Evolutionary conservation across 129 eudicot species (phyloP).

Genomic region (Rutidosis leptorrhynchoides): DNA sequence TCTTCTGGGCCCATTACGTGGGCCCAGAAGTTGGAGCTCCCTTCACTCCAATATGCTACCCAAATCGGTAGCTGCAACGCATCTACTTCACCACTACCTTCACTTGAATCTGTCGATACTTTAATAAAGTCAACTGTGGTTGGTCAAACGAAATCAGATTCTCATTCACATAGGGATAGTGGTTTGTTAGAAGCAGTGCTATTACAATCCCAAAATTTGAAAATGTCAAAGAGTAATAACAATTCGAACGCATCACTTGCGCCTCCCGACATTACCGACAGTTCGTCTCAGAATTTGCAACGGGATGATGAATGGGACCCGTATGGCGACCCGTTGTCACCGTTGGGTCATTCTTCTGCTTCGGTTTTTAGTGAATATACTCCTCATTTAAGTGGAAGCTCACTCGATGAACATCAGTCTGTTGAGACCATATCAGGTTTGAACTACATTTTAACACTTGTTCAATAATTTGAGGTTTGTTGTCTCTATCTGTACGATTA

Average conservation of each 20-base stretch:
- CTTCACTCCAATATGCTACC: slow-evolving; percentile 92
- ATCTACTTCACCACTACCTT: slow-evolving; percentile 74
- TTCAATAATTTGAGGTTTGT: too few species aligned
- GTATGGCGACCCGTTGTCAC: slow-evolving; percentile 63
- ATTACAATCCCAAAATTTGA: slow-evolving; percentile 56
- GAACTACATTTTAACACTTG: too few species aligned
- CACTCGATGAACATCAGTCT: slow-evolving; percentile 62
- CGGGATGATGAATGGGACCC: slow-evolving; percentile 53
- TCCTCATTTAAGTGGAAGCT: slow-evolving; percentile 48
- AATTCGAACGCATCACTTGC: slow-evolving; percentile 29
- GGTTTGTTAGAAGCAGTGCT: slow-evolving; percentile 83
- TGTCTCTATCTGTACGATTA: too few species aligned
- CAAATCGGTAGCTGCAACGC: slow-evolving; percentile 60
- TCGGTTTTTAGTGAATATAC: slow-evolving; percentile 66
- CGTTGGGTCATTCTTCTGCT: slow-evolving; percentile 70
- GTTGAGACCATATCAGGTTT: slow-evolving; percentile 52
- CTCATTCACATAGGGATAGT: slow-evolving; percentile 54
- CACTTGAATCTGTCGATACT: slow-evolving; percentile 78
- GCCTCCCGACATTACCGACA: slow-evolving; percentile 34
- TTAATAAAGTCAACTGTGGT: slow-evolving; percentile 56
- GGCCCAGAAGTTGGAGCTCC: slow-evolving; percentile 98
- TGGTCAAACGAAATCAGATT: slow-evolving; percentile 50
- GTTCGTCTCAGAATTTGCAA: slow-evolving; percentile 32
- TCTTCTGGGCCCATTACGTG: slow-evolving; percentile 66
- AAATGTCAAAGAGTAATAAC: slow-evolving; percentile 39